Percentiles rank a stretch among this genome's conserved stretches.
phyloP scores from a whole-genome alignment of 2,329 filamentous ascomycete genomes.

The Neonectria neomacrospora region DNA sequence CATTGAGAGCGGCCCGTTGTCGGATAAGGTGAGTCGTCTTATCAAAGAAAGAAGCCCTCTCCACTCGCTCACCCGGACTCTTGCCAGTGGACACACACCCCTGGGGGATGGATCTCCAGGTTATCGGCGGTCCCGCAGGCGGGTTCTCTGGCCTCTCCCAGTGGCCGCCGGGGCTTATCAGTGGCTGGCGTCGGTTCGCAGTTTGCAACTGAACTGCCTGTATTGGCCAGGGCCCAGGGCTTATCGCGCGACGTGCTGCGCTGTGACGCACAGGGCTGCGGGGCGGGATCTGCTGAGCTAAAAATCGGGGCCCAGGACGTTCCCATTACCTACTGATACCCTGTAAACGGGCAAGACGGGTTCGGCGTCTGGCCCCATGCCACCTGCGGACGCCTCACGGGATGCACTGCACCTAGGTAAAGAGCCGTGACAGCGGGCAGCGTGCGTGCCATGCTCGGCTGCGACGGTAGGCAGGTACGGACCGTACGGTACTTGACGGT shows the following conservation, averaged over 20 bases:
- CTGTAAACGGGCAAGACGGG: background rate
- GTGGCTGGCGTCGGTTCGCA: constrained; percentile 1
- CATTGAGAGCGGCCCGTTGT: constrained; percentile 1
- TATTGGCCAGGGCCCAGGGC: constrained; percentile 37
- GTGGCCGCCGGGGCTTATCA: background rate
- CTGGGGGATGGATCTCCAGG: background rate
- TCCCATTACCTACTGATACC: constrained; percentile 10
- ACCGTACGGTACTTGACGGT: no score
- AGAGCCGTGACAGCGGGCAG: background rate
- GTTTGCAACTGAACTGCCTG: constrained; percentile 36
- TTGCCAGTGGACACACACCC: background rate
- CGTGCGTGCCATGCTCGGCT: background rate
- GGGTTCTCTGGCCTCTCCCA: background rate
- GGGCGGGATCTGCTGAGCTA: constrained; percentile 42
- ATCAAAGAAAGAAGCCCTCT: constrained; percentile 1
- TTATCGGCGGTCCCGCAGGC: background rate
- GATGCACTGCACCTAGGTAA: background rate
- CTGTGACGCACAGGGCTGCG: constrained; percentile 36
- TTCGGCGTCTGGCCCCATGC: background rate
- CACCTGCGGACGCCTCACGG: background rate
- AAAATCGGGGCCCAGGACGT: constrained; percentile 34
- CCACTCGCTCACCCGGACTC: background rate
- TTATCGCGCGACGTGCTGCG: constrained; percentile 34
- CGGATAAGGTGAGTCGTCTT: constrained; percentile 3
- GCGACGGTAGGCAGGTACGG: background rate